Evolutionary conservation across 768 basidiomycete genomes (phyloP).

Genomic region (Suillus sp.): DNA sequence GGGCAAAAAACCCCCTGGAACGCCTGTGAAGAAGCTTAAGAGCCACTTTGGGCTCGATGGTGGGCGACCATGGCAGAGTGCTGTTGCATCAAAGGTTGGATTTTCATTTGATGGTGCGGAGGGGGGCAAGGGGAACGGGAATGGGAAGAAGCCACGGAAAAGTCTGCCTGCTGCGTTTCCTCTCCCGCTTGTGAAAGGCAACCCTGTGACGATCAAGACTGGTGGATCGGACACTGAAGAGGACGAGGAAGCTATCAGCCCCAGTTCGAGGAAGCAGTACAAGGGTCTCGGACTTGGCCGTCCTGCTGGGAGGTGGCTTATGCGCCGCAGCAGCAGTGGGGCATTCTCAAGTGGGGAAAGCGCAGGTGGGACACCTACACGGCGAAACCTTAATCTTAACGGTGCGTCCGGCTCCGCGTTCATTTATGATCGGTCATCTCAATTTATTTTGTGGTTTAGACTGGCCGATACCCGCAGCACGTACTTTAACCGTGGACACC

Average conservation of each 20-base stretch:
- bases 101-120: slow-evolving; percentile 48
- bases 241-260: slow-evolving; percentile 59
- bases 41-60: slow-evolving; percentile 52
- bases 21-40: slow-evolving; percentile 78
- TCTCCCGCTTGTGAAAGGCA: slow-evolving; percentile 35
- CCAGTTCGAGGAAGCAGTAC: slow-evolving; percentile 60
- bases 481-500: slow-evolving; percentile 46
- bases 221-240: slow-evolving; percentile 62
- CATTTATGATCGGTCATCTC: not conserved
- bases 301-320: slow-evolving; percentile 56
- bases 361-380: slow-evolving; percentile 64
- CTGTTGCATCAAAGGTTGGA: slow-evolving; percentile 66
- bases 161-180: slow-evolving; percentile 78
- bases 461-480: slow-evolving; percentile 55
- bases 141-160: slow-evolving; percentile 54
- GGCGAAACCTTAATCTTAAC: slow-evolving; percentile 50
- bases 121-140: slow-evolving; percentile 42
- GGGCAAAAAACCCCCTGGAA: slow-evolving; percentile 71
- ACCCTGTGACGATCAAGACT: slow-evolving; percentile 33
- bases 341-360: slow-evolving; percentile 77
- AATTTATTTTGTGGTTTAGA: slow-evolving; percentile 37
- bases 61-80: slow-evolving; percentile 80
- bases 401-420: not conserved
- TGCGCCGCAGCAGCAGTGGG: slow-evolving; percentile 80
- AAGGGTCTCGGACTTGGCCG: slow-evolving; percentile 67